phyloP scores from a whole-genome alignment of 805 yeast genomes.

The Metschnikowia kofuensis region DNA sequence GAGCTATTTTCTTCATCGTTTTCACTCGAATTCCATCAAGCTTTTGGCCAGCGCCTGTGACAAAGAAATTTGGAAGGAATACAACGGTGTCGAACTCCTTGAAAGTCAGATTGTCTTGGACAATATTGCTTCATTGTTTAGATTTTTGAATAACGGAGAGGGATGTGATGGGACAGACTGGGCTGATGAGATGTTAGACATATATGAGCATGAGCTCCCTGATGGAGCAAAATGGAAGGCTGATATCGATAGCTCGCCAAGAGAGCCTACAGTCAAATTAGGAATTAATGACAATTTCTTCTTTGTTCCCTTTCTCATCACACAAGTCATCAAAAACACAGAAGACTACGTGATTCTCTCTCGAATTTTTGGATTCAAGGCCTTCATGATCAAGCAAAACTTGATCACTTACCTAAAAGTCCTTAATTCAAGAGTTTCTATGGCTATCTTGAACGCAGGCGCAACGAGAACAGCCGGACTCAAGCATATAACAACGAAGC shows the following conservation, averaged over 20 bases:
- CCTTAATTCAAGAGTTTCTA: conserved; percentile 52
- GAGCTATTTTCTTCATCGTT: conserved; percentile 52
- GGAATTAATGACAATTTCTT: conserved; percentile 22
- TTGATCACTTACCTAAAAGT: conserved; percentile 44
- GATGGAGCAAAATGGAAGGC: neutral
- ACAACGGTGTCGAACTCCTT: conserved; percentile 44
- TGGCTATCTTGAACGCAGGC: conserved; percentile 68
- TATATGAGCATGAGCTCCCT: conserved; percentile 15
- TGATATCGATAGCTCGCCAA: neutral
- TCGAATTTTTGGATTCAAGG: conserved; percentile 50
- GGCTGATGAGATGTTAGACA: conserved; percentile 23
- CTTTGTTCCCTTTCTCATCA: conserved; percentile 29
- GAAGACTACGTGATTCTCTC: conserved; percentile 56
- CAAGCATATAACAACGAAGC: conserved; percentile 70
- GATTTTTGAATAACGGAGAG: conserved; percentile 19
- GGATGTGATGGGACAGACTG: conserved; percentile 29
- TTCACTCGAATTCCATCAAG: conserved; percentile 51
- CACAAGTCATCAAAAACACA: conserved; percentile 26
- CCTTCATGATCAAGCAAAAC: conserved; percentile 39
- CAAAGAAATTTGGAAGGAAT: conserved; percentile 78
- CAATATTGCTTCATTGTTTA: conserved; percentile 24
- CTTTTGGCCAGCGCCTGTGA: conserved; percentile 51
- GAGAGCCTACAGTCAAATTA: conserved; percentile 1
- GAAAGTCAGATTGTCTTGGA: conserved; percentile 25
- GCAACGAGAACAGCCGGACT: conserved; percentile 74